Evolutionary conservation across 257 asterid genomes (phyloP).

Genomic region (Nemophila menziesii): DNA sequence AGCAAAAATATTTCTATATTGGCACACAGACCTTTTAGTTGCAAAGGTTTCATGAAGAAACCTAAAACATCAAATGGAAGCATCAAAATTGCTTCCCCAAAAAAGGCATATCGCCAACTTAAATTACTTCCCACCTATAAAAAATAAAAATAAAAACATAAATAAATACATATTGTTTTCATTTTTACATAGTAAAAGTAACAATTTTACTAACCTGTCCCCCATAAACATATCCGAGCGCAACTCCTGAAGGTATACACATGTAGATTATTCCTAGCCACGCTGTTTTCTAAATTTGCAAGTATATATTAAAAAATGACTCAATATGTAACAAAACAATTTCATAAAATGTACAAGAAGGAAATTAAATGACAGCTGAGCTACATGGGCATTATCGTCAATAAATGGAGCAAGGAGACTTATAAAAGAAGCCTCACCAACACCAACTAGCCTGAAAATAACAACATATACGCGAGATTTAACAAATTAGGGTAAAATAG

Average conservation of each 20-base stretch:
- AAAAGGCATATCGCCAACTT: constrained; percentile 85
- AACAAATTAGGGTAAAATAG: background rate
- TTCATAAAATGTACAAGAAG: background rate
- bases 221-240: constrained; percentile 91
- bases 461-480: constrained; percentile 5
- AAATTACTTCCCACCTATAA: constrained; percentile 46
- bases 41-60: constrained; percentile 78
- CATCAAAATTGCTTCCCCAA: constrained; percentile 80
- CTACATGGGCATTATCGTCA: constrained; percentile 86
- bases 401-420: constrained; percentile 99
- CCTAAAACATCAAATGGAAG: constrained; percentile 82
- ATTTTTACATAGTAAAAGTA: background rate
- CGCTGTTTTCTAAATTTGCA: constrained; percentile 56
- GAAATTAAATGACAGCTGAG: constrained; percentile 57
- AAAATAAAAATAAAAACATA: constrained; percentile 6
- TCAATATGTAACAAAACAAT: background rate
- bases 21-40: constrained; percentile 67
- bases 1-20: constrained; percentile 2
- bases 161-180: too few relatives aligned
- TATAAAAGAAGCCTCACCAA: constrained; percentile 98
- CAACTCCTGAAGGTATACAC: constrained; percentile 93
- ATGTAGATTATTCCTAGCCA: constrained; percentile 96
- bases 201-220: constrained; percentile 56
- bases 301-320: too few relatives aligned
- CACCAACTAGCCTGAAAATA: constrained; percentile 79